Evolutionary conservation across 2,329 filamentous ascomycete genomes (phyloP).

Genomic region (Aspergillus transmontanensis): DNA sequence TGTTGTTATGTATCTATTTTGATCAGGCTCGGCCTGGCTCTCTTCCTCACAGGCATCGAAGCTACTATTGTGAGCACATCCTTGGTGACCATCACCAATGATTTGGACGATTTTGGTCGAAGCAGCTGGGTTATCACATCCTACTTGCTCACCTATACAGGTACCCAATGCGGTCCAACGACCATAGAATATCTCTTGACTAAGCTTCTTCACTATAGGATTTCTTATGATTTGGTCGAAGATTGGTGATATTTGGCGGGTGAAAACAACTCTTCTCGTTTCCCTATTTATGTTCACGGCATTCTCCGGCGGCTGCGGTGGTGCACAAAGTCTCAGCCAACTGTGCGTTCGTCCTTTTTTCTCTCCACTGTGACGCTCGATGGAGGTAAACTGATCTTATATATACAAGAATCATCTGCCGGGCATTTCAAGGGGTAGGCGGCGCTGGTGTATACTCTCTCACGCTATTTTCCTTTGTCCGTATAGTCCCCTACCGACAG

Average conservation of each 20-base stretch:
- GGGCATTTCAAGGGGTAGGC: constrained; percentile 47
- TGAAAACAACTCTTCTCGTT: constrained; percentile 45
- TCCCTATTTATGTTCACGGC: constrained; percentile 48
- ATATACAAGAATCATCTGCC: constrained; percentile 53
- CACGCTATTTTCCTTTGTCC: constrained; percentile 59
- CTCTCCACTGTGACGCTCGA: background rate
- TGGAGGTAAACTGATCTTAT: background rate
- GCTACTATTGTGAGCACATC: constrained; percentile 57
- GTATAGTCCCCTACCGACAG: constrained; percentile 55
- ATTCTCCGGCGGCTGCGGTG: constrained; percentile 47
- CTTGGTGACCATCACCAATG: constrained; percentile 49
- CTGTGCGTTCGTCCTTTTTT: constrained; percentile 24
- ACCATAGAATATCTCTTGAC: background rate
- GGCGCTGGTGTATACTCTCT: constrained; percentile 65
- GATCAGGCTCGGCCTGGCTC: constrained; percentile 16
- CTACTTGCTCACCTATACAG: constrained; percentile 54
- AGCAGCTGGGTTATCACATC: constrained; percentile 52
- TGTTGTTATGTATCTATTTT: background rate
- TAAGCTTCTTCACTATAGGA: constrained; percentile 36
- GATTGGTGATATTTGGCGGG: constrained; percentile 62
- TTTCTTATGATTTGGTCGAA: constrained; percentile 62
- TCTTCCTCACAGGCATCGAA: constrained; percentile 52
- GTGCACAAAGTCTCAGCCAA: constrained; percentile 35
- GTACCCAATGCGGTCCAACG: constrained; percentile 21
- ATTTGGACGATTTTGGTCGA: constrained; percentile 40